Evolutionary conservation across 2,329 filamentous ascomycete genomes (phyloP), one percentile per base, ranked within the genome.

Genomic region (Coleophoma cylindrospora): DNA sequence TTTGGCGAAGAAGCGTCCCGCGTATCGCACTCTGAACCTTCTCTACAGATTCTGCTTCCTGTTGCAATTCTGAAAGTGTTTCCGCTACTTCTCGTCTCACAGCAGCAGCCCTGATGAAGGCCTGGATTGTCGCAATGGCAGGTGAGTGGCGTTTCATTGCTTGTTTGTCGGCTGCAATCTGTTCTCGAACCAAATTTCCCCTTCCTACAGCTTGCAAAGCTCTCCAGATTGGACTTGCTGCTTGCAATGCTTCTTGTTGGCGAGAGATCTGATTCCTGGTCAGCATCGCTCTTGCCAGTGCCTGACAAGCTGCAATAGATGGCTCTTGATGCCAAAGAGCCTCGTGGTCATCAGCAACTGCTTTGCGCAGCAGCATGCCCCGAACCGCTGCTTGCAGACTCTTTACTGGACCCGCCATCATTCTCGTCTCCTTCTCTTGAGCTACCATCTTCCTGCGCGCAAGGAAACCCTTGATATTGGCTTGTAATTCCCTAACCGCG

Each of bases 311-410:
- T 47, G 73, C 73, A 53, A 83, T 74, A 34, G 73, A 71, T 40
- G 65, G 65, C 54, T 74, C 71, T 59, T 82, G 68, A 50, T 72
- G 69, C 50, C 76, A 73, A 45, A 87, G 72, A 49, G 71, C 66
- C 56, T 72, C 68, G 50, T 78, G 70, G 51, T 83, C 77, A 45
- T 76, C 69, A 15, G 75, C 72, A 49, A 85, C 68, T 43, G 75
- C 74, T 37, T 60, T 61, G 59, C 88, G 77, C 55, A 83, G 66
- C 51, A 89, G 67, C 70, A 82, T 78, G 60, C 87, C 88, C 52
- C 87, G 79, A 57, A 83, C 77, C 38, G 79, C 78, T 49, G 84
- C 81, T 69, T 91, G 87, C 40, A 90, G 73, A 43, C 73, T 70
- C 52, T 74, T 70, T 37, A 87, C 75, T 47, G 76, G 71, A 33